phyloP scores from a whole-genome alignment of 2,329 filamentous ascomycete species.

The Teratosphaeria epicoccoides region DNA sequence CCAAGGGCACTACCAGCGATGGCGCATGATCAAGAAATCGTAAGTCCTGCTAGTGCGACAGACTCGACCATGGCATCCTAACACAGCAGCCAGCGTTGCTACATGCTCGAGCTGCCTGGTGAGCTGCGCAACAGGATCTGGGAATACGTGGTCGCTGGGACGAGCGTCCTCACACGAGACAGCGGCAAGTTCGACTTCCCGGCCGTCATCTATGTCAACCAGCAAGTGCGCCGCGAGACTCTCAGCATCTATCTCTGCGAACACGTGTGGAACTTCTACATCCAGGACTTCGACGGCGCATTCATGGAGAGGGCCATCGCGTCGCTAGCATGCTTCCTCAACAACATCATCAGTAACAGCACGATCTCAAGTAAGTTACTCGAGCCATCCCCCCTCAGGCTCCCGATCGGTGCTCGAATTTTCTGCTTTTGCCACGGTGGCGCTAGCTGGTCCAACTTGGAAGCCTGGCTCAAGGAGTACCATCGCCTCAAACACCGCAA shows the following conservation, averaged over 20 bases:
- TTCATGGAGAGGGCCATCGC: background rate
- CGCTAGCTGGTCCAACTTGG: background rate
- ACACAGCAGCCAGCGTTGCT: too few species aligned
- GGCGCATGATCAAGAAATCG: too few species aligned
- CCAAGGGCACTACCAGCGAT: too few species aligned
- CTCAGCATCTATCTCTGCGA: background rate
- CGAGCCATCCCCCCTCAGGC: too few species aligned
- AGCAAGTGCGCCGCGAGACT: background rate
- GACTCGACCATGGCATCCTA: too few species aligned
- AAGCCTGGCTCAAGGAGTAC: background rate
- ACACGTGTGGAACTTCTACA: background rate
- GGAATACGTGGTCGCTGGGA: background rate
- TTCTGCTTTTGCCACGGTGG: too few species aligned
- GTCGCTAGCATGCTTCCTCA: background rate
- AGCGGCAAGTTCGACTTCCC: too few species aligned
- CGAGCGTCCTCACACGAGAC: too few species aligned
- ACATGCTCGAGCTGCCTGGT: background rate
- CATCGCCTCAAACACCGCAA: background rate
- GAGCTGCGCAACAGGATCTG: constrained; percentile 2
- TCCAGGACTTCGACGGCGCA: background rate
- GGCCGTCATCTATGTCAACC: background rate
- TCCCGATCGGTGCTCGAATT: too few species aligned
- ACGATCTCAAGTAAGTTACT: too few species aligned
- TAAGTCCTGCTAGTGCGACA: too few species aligned
- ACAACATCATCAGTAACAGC: too few species aligned